Base-by-base conservation (phyloP, 73 alveolate genomes). In the Breviolum minutum region DNA sequence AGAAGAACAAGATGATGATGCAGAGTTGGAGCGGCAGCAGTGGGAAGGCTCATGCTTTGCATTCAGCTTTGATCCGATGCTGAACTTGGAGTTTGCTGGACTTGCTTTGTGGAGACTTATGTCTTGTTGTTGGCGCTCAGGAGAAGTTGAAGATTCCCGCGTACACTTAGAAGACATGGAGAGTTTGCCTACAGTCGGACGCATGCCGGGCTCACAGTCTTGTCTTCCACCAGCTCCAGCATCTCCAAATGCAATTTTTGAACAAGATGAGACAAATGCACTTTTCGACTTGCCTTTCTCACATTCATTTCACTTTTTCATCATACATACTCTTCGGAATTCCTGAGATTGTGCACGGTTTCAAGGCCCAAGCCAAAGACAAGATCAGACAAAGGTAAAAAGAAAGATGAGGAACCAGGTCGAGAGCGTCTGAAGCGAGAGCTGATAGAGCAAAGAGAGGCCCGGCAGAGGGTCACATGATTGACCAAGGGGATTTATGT, bases 381-480 rank as follows among this genome's bases (percentile, higher is more conserved):
- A 61, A 77, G 96, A 19, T 69, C 96, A 32, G 96, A 90, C 30
- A 90, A 90, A 20, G 96, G 76, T 22, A 90, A 90, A 87, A 90
- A 90, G 76, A 93, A 93, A 64, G 98, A 74, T 8, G 98, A 76
- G 60, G 98, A 93, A 24, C 91, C 98, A 17, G 91, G 91, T 8
- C 98, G 98, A n/a, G 98, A 93, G 20, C 87, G 91, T 32, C 48
- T 93, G 69, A 93, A 93, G 98, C 98, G 91, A 13, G 91, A 93
- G 91, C 91, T 93, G 70, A 76, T 93, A 48, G 91, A 93, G 92
- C 98, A 93, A 69, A 90, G 98, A 13, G 98, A 93, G 98, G 89
- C 96, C 9, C 69, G 7, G 24, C 90, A 27, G 61, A 61, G 14
- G 63, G 64, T 2, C 27, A 19, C 79, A 16, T 24, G 27, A 24